Percentiles rank a stretch among this genome's conserved stretches.
Conservation (phyloP, 2,329 filamentous ascomycete genomes). For the Eutypella sp. region DNA sequence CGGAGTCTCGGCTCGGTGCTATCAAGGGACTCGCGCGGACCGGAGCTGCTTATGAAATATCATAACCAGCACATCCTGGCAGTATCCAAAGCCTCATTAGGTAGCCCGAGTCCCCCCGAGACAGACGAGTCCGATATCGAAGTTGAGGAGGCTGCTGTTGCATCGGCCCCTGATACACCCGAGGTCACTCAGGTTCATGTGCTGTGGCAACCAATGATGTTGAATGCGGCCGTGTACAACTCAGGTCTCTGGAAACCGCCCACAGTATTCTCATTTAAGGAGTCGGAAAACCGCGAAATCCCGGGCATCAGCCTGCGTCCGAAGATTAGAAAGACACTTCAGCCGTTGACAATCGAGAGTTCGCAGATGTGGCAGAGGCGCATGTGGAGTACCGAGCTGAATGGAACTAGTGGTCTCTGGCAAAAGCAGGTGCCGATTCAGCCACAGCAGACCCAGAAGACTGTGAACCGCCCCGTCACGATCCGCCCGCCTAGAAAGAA, state of each 20-base stretch:
- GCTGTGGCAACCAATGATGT: constrained; percentile 17
- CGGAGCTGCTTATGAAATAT: constrained; percentile 30
- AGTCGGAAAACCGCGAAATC: constrained; percentile 12
- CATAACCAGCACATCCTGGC: constrained; percentile 35
- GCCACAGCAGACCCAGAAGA: constrained; percentile 15
- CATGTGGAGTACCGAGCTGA: neutral
- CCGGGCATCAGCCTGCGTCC: constrained; percentile 32
- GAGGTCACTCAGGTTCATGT: constrained; percentile 2
- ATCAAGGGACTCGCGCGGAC: constrained; percentile 25
- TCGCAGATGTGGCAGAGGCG: constrained; percentile 34
- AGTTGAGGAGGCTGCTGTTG: constrained; percentile 4
- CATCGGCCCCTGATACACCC: neutral
- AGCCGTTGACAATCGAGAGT: constrained; percentile 32
- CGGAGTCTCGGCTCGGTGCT: constrained; percentile 24
- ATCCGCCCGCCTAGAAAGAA: constrained; percentile 50
- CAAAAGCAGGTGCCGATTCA: constrained; percentile 11
- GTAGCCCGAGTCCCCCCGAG: constrained; percentile 51
- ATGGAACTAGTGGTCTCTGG: constrained; percentile 18
- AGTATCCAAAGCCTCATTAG: constrained; percentile 35
- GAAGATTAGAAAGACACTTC: constrained; percentile 27
- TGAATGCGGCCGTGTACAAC: constrained; percentile 2
- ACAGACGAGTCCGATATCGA: constrained; percentile 41
- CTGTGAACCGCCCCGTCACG: constrained; percentile 39
- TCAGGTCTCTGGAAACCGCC: constrained; percentile 19
- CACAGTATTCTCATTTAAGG: constrained; percentile 1